Conservation (phyloP, 1,284 basidiomycete species). For the Agaricales sp. region DNA sequence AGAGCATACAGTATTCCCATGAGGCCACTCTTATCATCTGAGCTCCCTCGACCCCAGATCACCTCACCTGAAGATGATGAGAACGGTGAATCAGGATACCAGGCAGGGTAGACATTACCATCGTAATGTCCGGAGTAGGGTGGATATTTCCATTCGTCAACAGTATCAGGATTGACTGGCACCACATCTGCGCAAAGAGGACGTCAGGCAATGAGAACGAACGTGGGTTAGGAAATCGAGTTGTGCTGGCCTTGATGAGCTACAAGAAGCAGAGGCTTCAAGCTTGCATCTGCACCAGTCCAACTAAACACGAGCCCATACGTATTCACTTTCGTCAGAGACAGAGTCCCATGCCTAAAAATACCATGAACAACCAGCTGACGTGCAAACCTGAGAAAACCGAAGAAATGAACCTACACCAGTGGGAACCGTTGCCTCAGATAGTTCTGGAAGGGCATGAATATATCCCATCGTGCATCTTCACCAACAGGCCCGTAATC, state of each 20-base stretch:
- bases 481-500: not conserved
- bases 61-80: conserved; percentile 23
- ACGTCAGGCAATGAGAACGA: too few species aligned
- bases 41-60: conserved; percentile 56
- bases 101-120: conserved; percentile 15
- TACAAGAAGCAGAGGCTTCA: not conserved
- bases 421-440: not conserved
- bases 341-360: not conserved
- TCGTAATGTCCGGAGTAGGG: conserved; percentile 42
- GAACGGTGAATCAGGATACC: not conserved
- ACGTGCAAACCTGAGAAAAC: not conserved
- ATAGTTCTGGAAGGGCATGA: not conserved
- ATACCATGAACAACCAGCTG: not conserved
- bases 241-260: not conserved
- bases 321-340: not conserved
- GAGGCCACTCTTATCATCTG: conserved; percentile 53
- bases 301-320: not conserved
- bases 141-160: conserved; percentile 39
- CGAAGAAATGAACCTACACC: not conserved
- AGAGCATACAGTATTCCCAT: conserved; percentile 41
- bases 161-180: conserved; percentile 43
- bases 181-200: conserved; percentile 56
- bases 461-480: not conserved
- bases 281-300: not conserved
- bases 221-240: not conserved